Base-by-base conservation (phyloP, 75 land plant genomes). In the Selaginella tamariscina region DNA sequence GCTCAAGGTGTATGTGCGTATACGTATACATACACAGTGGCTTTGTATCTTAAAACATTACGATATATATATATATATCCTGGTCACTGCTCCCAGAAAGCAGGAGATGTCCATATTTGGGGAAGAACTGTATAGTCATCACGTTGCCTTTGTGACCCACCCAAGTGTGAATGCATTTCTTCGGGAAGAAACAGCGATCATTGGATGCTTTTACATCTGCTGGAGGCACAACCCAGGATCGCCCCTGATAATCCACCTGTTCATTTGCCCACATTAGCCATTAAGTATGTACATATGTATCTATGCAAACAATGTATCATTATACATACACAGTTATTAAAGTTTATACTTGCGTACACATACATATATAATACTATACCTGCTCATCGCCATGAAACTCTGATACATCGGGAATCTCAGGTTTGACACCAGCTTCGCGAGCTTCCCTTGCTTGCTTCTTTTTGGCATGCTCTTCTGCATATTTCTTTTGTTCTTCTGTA, bases 331-430 rank as follows among this genome's bases (percentile, higher is more conserved):
- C n/a, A n/a, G n/a, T n/a, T n/a, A n/a, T n/a, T n/a, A n/a, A n/a
- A n/a, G n/a, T n/a, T n/a, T n/a, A n/a, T n/a, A n/a, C n/a, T n/a
- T n/a, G n/a, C n/a, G n/a, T n/a, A n/a, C n/a, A n/a, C n/a, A n/a
- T n/a, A n/a, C n/a, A n/a, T n/a, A n/a, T n/a, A n/a, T n/a, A n/a
- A n/a, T n/a, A n/a, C n/a, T n/a, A n/a, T n/a, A n/a, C n/a, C 73
- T 93, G 89, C 71, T 93, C 91, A 56, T 89, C 89, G 2, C 98
- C 96, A 78, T 93, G 98, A 59, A 93, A 93, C 11, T 89, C 86
- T 65, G 78, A 86, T 80, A 83, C 83, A 28, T 88, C 98, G 0
- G 66, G 65, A 21, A 66, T 2, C 27, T 86, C 85, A 15, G 56
- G 79, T 60, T 73, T 77, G 65, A 84, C 83, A 1, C 75, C 80